These are phyloP conservation scores for Crataegus laevigata DNA, from an alignment of 306 rosid species.

Conservation along the genomic window DNA sequence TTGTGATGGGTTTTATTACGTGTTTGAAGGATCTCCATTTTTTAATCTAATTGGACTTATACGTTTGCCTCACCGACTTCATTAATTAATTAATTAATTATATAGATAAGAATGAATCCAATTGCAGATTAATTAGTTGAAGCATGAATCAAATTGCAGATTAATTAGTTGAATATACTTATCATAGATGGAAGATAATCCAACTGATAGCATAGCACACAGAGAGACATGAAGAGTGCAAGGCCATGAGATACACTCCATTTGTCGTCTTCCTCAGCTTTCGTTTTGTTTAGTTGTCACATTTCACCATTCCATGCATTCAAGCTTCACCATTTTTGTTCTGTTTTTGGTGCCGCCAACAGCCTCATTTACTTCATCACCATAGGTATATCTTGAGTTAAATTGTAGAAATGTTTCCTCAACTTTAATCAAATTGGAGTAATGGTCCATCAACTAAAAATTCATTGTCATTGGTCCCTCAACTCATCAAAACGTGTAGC, in stretches of 20 bases:
- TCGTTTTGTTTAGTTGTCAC: not conserved
- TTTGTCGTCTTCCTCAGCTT: not conserved
- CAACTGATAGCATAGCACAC: not conserved
- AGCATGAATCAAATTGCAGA: too few species aligned
- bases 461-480: too few species aligned
- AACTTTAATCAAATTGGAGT: too few species aligned
- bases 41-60: not conserved
- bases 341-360: not conserved
- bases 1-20: too few species aligned
- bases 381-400: too few species aligned
- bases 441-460: too few species aligned
- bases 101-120: not conserved
- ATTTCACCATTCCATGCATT: not conserved
- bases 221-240: not conserved
- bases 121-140: not conserved
- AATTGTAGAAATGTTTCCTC: too few species aligned
- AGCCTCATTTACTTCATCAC: not conserved
- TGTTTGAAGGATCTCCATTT: too few species aligned
- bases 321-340: not conserved
- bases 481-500: too few species aligned
- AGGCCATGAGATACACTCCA: not conserved
- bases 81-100: not conserved
- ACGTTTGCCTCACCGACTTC: not conserved
- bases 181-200: not conserved
- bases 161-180: too few species aligned